Percentiles rank a stretch among this genome's conserved stretches.
Conservation (phyloP, 495 filamentous ascomycete species). For the Trichoderma asperelloides region DNA sequence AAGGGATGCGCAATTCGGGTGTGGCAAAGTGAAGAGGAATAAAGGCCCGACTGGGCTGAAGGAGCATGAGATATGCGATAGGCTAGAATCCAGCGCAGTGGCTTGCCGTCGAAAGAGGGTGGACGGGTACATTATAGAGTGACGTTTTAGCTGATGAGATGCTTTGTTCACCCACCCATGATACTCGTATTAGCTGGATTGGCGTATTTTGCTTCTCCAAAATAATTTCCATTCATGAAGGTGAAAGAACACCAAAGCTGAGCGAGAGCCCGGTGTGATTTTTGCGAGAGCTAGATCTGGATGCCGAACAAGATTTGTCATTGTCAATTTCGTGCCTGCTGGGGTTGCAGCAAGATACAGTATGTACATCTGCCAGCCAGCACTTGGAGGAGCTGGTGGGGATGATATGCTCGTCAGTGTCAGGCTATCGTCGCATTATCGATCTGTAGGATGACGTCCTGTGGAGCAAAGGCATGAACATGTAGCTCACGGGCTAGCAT, state of each 20-base stretch:
- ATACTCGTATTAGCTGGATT: too few relatives aligned
- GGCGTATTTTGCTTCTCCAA: neutral
- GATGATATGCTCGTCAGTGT: neutral
- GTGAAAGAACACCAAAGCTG: neutral
- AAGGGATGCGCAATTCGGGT: neutral
- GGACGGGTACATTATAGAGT: neutral
- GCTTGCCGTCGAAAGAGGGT: neutral
- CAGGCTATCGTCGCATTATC: conserved; percentile 1
- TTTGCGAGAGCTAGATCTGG: neutral
- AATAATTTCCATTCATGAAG: neutral
- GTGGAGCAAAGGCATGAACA: neutral
- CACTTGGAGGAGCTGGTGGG: neutral
- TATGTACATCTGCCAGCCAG: neutral
- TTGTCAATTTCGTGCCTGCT: neutral
- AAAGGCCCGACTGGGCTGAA: neutral
- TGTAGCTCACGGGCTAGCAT: neutral
- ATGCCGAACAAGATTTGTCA: neutral
- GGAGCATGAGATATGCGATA: neutral
- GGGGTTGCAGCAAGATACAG: neutral
- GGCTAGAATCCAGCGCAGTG: neutral
- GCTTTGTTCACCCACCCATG: too few relatives aligned
- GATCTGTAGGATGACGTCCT: conserved; percentile 6
- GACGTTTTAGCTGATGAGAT: too few relatives aligned
- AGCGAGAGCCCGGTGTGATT: neutral
- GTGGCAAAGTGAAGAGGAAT: neutral